These are phyloP conservation scores for Exobasidium rhododendri DNA, from an alignment of 1,284 basidiomycete genomes.

Conservation along the genomic window DNA sequence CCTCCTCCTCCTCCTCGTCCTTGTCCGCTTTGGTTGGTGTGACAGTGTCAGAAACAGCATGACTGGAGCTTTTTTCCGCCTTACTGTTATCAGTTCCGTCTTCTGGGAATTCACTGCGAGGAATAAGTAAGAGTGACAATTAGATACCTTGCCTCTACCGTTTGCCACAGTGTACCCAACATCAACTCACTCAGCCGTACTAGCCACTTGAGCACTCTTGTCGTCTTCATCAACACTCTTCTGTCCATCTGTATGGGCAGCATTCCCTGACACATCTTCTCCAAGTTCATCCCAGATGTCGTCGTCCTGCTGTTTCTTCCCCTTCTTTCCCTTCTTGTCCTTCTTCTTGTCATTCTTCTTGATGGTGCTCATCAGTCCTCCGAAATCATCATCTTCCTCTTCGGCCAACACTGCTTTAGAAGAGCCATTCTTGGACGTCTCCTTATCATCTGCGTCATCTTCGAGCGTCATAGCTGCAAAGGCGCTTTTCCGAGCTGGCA, in stretches of 20 bases:
- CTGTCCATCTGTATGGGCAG: slow-evolving; percentile 15
- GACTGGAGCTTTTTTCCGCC: too few species aligned
- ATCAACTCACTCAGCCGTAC: slow-evolving; percentile 24
- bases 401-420: slow-evolving; percentile 11
- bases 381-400: slow-evolving; percentile 38
- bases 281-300: slow-evolving; percentile 47
- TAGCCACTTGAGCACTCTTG: slow-evolving; percentile 34
- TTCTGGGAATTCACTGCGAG: slow-evolving; percentile 34
- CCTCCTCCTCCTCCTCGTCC: too few species aligned
- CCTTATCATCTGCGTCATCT: slow-evolving; percentile 10
- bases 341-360: slow-evolving; percentile 23
- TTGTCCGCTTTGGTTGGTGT: slow-evolving; percentile 8
- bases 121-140: slow-evolving; percentile 11
- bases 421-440: slow-evolving; percentile 14
- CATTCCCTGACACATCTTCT: slow-evolving; percentile 40
- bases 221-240: slow-evolving; percentile 17
- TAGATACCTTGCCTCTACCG: too few species aligned
- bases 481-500: slow-evolving; percentile 13
- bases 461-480: slow-evolving; percentile 19
- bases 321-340: slow-evolving; percentile 45
- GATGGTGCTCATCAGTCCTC: slow-evolving; percentile 36
- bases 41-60: too few species aligned
- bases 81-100: too few species aligned
- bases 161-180: too few species aligned
- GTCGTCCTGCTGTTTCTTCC: slow-evolving; percentile 39